Evolutionary conservation across 768 basidiomycete species (phyloP), one percentile per base, ranked within the genome.

Genomic region (Hypsizygus marmoreus): DNA sequence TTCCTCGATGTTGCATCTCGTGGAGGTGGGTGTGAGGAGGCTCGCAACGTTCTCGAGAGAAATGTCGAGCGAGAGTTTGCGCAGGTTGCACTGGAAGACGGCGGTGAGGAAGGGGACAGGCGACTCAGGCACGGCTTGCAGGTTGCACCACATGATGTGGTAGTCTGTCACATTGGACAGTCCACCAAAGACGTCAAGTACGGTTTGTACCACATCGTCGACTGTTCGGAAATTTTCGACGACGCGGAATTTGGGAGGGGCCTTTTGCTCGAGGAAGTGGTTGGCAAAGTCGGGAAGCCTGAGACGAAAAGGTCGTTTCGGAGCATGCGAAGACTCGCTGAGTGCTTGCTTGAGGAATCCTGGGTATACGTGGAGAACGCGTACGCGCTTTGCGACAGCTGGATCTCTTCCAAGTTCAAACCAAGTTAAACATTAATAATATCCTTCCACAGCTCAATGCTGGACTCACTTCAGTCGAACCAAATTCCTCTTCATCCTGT

Each of bases 81-180:
- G 69, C 10, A 75, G 63, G 20, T 62, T 66, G 16, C 59, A 52
- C 6, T 64, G 61, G 54, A 71, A 69, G n/a, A 65, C 61, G 17
- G 68, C 64, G 17, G 63, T 51, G 2, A 73, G 58, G 47, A 70
- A 66, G 7, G 67, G 66, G 1, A 61, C 58, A 13, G 65, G 64
- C 19, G 63, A 56, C 49, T 59, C 45, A 31, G 54, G 31, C 38
- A 61, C 56, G 9, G 55, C 38, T 24, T 70, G 69, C 14, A 74
- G 64, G 13, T 74, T 73, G 25, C 62, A 69, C 77, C 76, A 79
- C 29, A 72, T 71, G 47, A 79, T 72, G 47, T 77, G 72, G 55
- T 76, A 76, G 52, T 76, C 72, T 11, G 68, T 71, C 9, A 79
- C 62, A 42, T 75, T 71, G 14, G 72, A 73, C 6, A 79, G 64